Percentiles rank a stretch among this genome's conserved stretches.
phyloP scores from a whole-genome alignment of 495 filamentous ascomycete species.

The Penicillium alfredii region DNA sequence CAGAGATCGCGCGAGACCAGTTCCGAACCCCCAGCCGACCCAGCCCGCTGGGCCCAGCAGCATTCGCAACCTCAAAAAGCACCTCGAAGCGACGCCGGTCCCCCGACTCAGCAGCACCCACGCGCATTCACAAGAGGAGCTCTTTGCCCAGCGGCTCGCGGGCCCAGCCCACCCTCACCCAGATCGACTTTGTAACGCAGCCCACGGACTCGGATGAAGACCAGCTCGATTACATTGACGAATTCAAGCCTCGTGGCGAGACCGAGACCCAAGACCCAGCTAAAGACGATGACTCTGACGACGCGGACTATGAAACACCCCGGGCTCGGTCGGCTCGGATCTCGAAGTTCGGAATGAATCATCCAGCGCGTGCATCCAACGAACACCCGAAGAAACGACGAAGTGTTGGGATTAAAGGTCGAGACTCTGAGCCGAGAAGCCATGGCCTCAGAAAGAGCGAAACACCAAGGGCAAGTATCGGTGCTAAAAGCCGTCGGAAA shows the following conservation, averaged over 20 bases:
- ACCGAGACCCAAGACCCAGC: slow-evolving; percentile 14
- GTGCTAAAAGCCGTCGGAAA: slow-evolving; percentile 20
- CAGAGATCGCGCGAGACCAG: slow-evolving; percentile 15
- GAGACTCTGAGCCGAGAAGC: slow-evolving; percentile 3
- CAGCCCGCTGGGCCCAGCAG: slow-evolving; percentile 8
- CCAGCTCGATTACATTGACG: slow-evolving; percentile 29
- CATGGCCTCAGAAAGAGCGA: slow-evolving; percentile 9
- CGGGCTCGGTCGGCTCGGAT: slow-evolving; percentile 11
- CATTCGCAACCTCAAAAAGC: slow-evolving; percentile 17
- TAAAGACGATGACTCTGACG: slow-evolving; percentile 22
- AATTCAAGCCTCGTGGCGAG: neutral
- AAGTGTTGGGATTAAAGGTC: neutral
- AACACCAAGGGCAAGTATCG: slow-evolving; percentile 17
- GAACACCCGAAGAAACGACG: slow-evolving; percentile 16
- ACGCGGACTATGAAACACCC: slow-evolving; percentile 20
- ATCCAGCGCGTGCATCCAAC: neutral
- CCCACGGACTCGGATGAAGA: slow-evolving; percentile 25
- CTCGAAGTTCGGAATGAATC: slow-evolving; percentile 17
- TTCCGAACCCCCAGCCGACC: slow-evolving; percentile 26
- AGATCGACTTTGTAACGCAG: slow-evolving; percentile 38
- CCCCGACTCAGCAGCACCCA: slow-evolving; percentile 19
- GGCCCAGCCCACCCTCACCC: slow-evolving; percentile 39
- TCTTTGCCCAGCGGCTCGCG: slow-evolving; percentile 14
- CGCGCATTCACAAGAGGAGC: slow-evolving; percentile 17
- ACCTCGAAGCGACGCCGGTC: slow-evolving; percentile 15